Conservation (phyloP, 2,329 filamentous ascomycete species). For the Tolypocladium ophioglossoides region DNA sequence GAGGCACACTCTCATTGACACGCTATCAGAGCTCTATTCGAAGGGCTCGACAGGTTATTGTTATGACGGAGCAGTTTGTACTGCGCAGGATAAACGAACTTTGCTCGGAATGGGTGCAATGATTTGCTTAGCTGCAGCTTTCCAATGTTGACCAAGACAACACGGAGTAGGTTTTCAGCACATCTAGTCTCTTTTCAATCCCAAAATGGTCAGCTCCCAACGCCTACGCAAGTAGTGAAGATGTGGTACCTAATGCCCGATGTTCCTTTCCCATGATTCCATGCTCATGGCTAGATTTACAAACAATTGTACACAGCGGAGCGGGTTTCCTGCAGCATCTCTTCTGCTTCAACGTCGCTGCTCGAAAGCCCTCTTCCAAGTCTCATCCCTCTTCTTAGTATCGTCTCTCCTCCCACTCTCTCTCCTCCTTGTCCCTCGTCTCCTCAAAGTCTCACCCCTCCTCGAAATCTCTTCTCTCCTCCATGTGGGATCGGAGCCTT, state of each 20-base stretch:
- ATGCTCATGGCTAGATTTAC: background rate
- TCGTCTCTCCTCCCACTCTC: background rate
- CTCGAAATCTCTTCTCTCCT: background rate
- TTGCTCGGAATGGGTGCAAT: background rate
- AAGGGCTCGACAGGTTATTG: background rate
- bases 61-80: conserved; percentile 2
- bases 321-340: background rate
- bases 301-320: background rate
- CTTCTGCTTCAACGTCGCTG: background rate
- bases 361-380: background rate
- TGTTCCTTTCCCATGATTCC: background rate
- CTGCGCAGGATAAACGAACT: conserved; percentile 4
- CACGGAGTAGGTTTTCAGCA: conserved; percentile 2
- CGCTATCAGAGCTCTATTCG: background rate
- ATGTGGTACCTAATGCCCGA: background rate
- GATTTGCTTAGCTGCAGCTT: conserved; percentile 1
- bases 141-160: background rate
- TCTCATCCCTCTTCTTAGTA: background rate
- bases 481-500: conserved; percentile 2
- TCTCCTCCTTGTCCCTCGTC: background rate
- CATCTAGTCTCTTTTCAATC: background rate
- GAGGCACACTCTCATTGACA: background rate
- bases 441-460: background rate
- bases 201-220: background rate
- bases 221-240: background rate